phyloP scores from a whole-genome alignment of 805 yeast species.

The Pachysolen tannophilus region DNA sequence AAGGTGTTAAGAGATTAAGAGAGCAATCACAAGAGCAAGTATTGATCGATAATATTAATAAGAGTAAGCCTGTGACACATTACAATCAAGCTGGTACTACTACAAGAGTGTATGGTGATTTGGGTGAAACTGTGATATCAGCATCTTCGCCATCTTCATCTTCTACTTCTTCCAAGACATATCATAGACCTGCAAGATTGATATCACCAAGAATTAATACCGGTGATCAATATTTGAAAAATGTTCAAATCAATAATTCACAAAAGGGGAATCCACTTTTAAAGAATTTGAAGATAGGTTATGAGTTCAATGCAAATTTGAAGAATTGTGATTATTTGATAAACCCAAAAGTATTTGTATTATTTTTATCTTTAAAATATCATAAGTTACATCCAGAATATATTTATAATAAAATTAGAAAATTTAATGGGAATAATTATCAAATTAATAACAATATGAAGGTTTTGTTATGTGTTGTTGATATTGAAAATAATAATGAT shows the following conservation, averaged over 20 bases:
- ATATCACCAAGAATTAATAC: conserved; percentile 5
- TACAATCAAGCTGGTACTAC: background rate
- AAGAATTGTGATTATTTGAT: conserved; percentile 59
- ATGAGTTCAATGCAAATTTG: conserved; percentile 42
- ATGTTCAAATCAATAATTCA: conserved; percentile 50
- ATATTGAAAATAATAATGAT: conserved; percentile 51
- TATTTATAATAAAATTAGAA: conserved; percentile 47
- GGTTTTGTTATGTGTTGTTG: conserved; percentile 56
- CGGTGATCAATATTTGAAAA: conserved; percentile 16
- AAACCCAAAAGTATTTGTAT: conserved; percentile 43
- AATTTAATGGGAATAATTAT: conserved; percentile 17
- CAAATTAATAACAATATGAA: conserved; percentile 34
- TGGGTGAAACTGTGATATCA: background rate
- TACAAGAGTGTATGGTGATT: background rate
- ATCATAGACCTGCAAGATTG: background rate
- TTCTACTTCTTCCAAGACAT: conserved; percentile 5
- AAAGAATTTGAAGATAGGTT: conserved; percentile 42
- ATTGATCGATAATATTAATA: background rate
- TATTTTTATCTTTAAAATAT: conserved; percentile 62
- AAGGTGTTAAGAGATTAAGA: conserved; percentile 57
- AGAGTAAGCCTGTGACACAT: background rate
- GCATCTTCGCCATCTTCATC: background rate
- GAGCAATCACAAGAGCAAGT: conserved; percentile 24
- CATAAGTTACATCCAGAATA: conserved; percentile 75
- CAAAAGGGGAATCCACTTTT: conserved; percentile 72